Conservation (phyloP, 306 rosid genomes). For the Geum urbanum region DNA sequence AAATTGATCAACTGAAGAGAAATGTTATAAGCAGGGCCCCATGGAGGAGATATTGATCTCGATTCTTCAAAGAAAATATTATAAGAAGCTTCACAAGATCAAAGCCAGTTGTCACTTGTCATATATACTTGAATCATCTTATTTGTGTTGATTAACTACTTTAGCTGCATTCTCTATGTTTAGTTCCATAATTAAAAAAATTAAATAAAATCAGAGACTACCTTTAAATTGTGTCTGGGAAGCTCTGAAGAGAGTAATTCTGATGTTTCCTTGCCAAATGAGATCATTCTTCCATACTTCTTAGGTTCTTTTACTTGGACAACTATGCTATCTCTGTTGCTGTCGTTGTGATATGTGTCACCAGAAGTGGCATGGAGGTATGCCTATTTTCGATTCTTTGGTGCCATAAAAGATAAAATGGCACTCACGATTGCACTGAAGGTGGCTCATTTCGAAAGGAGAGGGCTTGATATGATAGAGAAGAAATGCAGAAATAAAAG, state of each 20-base stretch:
- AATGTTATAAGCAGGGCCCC: neutral
- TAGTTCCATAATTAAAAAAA: neutral
- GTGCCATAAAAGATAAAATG: too few relatives aligned
- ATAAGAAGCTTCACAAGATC: neutral
- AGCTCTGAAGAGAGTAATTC: slow-evolving; percentile 51
- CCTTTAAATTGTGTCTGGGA: slow-evolving; percentile 41
- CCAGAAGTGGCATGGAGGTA: slow-evolving; percentile 22
- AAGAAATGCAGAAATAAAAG: too few relatives aligned
- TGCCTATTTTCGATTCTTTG: slow-evolving; percentile 35
- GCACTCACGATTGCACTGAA: too few relatives aligned
- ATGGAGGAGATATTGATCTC: neutral
- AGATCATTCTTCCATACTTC: slow-evolving; percentile 53
- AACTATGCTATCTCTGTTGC: slow-evolving; percentile 25
- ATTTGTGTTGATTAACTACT: neutral
- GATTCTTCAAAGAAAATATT: too few relatives aligned
- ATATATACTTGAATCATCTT: neutral
- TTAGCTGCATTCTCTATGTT: neutral
- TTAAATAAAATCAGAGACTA: slow-evolving; percentile 25
- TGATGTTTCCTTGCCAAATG: slow-evolving; percentile 54
- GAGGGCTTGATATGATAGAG: too few relatives aligned
- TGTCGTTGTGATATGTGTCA: slow-evolving; percentile 23
- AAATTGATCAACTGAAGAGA: neutral
- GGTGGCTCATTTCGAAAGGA: too few relatives aligned
- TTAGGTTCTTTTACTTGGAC: slow-evolving; percentile 31
- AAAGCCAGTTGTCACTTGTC: neutral